These are phyloP conservation scores for Paraurostyla sp. DNA, from an alignment of 73 alveolate species.

Conservation along the genomic window DNA sequence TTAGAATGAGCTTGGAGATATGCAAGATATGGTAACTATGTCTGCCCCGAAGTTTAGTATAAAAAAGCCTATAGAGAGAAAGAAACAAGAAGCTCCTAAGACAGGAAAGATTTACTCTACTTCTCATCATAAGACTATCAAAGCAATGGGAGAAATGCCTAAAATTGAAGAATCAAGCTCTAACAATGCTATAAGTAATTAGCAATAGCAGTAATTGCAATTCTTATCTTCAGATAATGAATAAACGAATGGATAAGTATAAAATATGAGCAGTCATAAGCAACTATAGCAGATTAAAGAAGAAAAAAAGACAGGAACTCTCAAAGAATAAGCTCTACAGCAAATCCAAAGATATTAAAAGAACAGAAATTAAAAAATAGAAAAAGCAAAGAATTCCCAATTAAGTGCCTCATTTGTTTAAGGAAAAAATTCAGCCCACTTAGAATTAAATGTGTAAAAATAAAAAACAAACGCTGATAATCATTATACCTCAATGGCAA, in stretches of 20 bases:
- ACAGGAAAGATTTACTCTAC: too few species aligned
- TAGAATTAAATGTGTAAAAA: neutral
- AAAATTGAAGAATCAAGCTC: too few species aligned
- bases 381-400: slow-evolving; percentile 4
- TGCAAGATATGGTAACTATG: too few species aligned
- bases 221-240: slow-evolving; percentile 32
- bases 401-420: neutral
- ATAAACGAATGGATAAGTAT: neutral
- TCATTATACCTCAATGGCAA: neutral
- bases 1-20: too few species aligned
- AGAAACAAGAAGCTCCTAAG: too few species aligned
- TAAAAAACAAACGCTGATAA: neutral
- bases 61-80: too few species aligned
- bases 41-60: too few species aligned
- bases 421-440: neutral
- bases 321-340: neutral
- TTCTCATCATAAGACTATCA: too few species aligned
- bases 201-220: neutral
- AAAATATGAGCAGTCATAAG: neutral
- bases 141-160: too few species aligned
- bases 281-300: neutral
- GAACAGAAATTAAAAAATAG: neutral
- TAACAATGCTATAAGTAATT: neutral
- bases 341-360: neutral
- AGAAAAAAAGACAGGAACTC: neutral